Base-by-base conservation (phyloP, 768 basidiomycete genomes). In the Calvatia gigantea region DNA sequence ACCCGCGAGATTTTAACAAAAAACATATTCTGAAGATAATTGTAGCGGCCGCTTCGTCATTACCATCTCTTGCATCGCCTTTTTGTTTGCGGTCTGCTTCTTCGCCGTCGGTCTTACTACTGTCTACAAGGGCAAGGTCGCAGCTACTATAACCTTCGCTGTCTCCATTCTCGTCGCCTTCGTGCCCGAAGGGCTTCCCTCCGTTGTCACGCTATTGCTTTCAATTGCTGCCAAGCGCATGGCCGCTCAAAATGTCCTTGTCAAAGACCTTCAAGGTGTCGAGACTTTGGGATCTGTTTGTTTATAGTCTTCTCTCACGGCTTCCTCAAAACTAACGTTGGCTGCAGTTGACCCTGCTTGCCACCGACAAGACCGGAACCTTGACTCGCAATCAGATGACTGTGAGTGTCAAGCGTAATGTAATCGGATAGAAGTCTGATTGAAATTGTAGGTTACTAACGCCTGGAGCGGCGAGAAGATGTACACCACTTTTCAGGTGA, bases 371-470 rank as follows among this genome's bases (percentile, higher is more conserved):
- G 67, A 87, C 86, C 1, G 86, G 86, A 9, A 87, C 86, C 14
- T 66, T 87, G 50, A 87, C 86, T 8, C 69, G 83, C 37, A 87
- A 87, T 64, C 85, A 86, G 64, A 87, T 87, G 86, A 86, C 86
- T 12, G 85, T 73, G 54, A 55, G 71, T 50, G 14, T 3, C 3
- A 2, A 8, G 7, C 12, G 43, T 25, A 14, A 38, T 32, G 11
- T 44, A 44, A 29, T 3, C 39, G 43, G 11, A 14, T 25, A 8
- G 3, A 32, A 35, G 29, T 42, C 31, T 55, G 21, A 60, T 19
- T 50, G 51, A 25, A 11, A 3, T 39, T 8, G 14, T 37, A 80
- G 79, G 80, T 85, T 2, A 82, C 84, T 12, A 86, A 86, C 57
- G 63, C 86, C 14, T 87, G 86, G 85, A 86, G 79, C 64, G 81